These are phyloP conservation scores for Eucommia ulmoides DNA, from an alignment of 257 asterid genomes.

Conservation along the genomic window DNA sequence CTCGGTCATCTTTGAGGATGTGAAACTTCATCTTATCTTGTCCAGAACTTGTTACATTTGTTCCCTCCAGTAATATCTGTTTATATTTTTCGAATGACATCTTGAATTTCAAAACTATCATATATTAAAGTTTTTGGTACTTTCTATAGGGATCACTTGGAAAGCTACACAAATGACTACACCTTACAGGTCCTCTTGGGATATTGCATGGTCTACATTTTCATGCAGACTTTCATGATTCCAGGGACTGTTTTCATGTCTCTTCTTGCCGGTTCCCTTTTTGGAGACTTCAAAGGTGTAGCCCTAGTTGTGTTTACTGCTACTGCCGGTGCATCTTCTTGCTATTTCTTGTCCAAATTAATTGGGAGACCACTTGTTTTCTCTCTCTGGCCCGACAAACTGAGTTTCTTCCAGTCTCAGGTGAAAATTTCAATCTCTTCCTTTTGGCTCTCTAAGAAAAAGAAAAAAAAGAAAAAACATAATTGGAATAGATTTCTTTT, in stretches of 20 bases:
- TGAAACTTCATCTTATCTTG: no score
- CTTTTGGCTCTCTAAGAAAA: no score
- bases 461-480: no score
- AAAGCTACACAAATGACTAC: conserved; percentile 88
- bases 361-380: conserved; percentile 88
- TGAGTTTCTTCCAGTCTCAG: conserved; percentile 76
- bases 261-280: conserved; percentile 85
- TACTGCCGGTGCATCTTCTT: conserved; percentile 92
- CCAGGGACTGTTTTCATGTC: conserved; percentile 97
- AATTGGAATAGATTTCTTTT: no score
- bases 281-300: conserved; percentile 81
- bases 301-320: conserved; percentile 88
- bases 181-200: conserved; percentile 83
- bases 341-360: conserved; percentile 75
- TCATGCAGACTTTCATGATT: conserved; percentile 98
- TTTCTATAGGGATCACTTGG: conserved; percentile 64
- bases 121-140: neutral
- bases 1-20: no score
- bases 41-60: no score
- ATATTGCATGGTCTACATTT: conserved; percentile 77
- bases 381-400: conserved; percentile 89
- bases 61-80: no score
- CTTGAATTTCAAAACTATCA: no score
- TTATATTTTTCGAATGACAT: no score
- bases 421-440: no score